phyloP scores from a whole-genome alignment of 129 eudicot genomes.

The Solidago caesia region DNA sequence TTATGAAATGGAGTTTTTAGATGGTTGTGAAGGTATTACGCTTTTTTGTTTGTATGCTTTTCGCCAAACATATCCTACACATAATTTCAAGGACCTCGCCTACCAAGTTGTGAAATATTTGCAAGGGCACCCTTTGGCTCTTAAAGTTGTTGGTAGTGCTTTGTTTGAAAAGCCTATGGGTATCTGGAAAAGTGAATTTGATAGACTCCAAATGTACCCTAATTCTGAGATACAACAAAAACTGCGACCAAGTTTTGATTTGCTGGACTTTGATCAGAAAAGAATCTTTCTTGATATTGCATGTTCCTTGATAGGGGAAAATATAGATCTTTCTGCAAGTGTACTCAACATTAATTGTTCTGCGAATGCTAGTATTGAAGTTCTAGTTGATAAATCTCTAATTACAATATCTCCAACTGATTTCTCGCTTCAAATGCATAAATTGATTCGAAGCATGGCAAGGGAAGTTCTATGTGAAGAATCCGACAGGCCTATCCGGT shows the following conservation, averaged over 20 bases:
- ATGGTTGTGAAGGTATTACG: neutral
- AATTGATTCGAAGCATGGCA: neutral
- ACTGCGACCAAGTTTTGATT: slow-evolving; percentile 22
- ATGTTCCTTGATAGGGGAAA: slow-evolving; percentile 23
- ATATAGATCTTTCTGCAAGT: neutral
- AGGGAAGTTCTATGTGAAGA: slow-evolving; percentile 21
- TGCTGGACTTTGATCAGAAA: slow-evolving; percentile 11
- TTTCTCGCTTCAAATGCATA: slow-evolving; percentile 28
- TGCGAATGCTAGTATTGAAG: slow-evolving; percentile 16
- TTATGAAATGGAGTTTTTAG: neutral
- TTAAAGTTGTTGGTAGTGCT: neutral
- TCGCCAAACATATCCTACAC: neutral
- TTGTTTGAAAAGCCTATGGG: neutral
- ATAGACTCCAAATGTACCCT: neutral
- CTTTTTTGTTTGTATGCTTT: slow-evolving; percentile 2
- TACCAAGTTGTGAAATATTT: neutral
- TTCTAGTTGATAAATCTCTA: slow-evolving; percentile 24
- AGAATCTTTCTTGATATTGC: slow-evolving; percentile 34
- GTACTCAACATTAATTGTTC: slow-evolving; percentile 5
- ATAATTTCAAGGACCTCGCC: neutral
- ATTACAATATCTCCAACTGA: neutral
- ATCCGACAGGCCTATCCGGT: slow-evolving; percentile 2
- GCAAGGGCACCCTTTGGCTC: neutral
- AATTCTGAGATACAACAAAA: neutral
- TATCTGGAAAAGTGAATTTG: slow-evolving; percentile 10